Evolutionary conservation across 768 basidiomycete species (phyloP).

Genomic region (Russula griseocarnosa): DNA sequence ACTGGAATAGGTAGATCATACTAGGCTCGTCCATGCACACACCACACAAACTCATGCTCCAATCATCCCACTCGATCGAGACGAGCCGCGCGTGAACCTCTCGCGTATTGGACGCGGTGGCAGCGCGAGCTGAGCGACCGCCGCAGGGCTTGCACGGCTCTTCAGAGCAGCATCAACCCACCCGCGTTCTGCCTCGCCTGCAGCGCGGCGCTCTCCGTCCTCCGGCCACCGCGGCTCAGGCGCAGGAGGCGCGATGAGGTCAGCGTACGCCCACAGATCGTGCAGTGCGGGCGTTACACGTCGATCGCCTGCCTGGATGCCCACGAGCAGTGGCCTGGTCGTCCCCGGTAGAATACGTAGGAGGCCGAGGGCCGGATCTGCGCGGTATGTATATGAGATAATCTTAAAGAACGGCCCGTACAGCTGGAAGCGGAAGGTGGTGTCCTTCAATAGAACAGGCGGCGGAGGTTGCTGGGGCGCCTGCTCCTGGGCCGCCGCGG

Average conservation of each 20-base stretch:
- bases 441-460: constrained; percentile 14
- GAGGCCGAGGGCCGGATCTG: constrained; percentile 3
- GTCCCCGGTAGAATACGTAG: constrained; percentile 24
- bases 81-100: constrained; percentile 16
- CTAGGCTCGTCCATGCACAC: constrained; percentile 21
- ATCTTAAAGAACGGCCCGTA: constrained; percentile 26
- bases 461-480: constrained; percentile 4
- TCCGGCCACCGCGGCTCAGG: constrained; percentile 23
- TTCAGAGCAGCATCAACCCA: constrained; percentile 22
- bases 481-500: background rate
- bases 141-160: constrained; percentile 18
- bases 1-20: constrained; percentile 26
- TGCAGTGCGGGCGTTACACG: constrained; percentile 16
- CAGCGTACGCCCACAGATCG: constrained; percentile 26
- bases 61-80: constrained; percentile 27
- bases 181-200: constrained; percentile 26
- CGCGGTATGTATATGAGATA: constrained; percentile 23
- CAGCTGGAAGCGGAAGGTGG: constrained; percentile 28
- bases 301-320: constrained; percentile 22
- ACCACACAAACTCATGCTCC: constrained; percentile 23
- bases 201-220: constrained; percentile 22
- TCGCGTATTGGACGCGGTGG: constrained; percentile 18
- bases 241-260: constrained; percentile 15
- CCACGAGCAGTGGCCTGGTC: constrained; percentile 17
- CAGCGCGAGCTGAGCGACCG: constrained; percentile 23